Conservation (phyloP, 805 yeast genomes). For the Wickerhamomyces pijperi region DNA sequence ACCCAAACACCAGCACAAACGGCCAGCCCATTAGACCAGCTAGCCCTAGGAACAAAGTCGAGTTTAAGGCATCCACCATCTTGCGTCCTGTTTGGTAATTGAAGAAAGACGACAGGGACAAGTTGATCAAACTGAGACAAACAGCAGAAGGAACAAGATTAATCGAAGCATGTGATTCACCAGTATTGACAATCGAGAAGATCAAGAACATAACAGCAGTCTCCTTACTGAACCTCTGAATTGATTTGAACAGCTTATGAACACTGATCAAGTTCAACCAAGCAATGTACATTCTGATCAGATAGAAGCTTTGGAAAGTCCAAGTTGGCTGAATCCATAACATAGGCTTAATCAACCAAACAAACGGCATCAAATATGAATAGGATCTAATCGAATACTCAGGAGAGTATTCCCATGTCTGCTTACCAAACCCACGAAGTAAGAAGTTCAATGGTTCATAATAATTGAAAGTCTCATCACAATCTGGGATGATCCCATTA, state of each 20-base stretch:
- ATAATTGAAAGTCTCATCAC: slow-evolving; percentile 87
- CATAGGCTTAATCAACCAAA: slow-evolving; percentile 15
- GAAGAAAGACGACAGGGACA: slow-evolving; percentile 31
- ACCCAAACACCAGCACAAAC: slow-evolving; percentile 53
- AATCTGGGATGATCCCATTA: slow-evolving; percentile 70
- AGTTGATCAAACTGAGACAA: slow-evolving; percentile 44
- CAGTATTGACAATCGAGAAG: slow-evolving; percentile 58
- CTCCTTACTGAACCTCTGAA: slow-evolving; percentile 18
- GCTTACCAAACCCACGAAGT: slow-evolving; percentile 75
- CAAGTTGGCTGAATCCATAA: slow-evolving; percentile 5
- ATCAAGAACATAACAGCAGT: slow-evolving; percentile 49
- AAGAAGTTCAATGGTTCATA: slow-evolving; percentile 88
- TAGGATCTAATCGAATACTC: slow-evolving; percentile 81
- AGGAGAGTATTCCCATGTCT: slow-evolving; percentile 96
- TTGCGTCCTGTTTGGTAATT: slow-evolving; percentile 15
- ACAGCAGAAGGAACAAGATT: slow-evolving; percentile 78
- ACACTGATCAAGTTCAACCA: slow-evolving; percentile 38
- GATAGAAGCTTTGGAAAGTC: slow-evolving; percentile 33
- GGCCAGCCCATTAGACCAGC: slow-evolving; percentile 92
- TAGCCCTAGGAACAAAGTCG: slow-evolving; percentile 35
- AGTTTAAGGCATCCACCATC: slow-evolving; percentile 15
- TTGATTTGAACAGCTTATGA: slow-evolving; percentile 31
- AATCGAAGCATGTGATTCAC: slow-evolving; percentile 81
- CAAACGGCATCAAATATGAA: slow-evolving; percentile 49
- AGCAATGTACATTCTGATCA: slow-evolving; percentile 35